These are phyloP conservation scores for Fusarium sambucinum DNA, from an alignment of 2,329 filamentous ascomycete genomes.

Conservation along the genomic window DNA sequence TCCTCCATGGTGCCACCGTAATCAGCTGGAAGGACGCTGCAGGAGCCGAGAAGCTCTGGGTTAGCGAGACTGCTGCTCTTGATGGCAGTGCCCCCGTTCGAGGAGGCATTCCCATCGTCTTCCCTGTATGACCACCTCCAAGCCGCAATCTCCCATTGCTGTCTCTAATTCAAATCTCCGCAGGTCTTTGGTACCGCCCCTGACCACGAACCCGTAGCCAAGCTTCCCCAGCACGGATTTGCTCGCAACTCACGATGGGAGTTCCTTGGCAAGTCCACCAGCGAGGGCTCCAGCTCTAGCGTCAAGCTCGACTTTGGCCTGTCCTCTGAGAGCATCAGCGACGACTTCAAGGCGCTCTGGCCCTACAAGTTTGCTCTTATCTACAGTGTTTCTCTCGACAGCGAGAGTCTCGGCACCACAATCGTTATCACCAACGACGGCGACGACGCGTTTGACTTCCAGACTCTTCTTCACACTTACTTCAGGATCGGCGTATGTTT, in stretches of 20 bases:
- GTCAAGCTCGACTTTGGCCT: slow-evolving; percentile 98
- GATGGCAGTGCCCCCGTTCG: slow-evolving; percentile 92
- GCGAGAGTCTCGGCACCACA: slow-evolving; percentile 80
- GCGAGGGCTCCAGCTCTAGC: slow-evolving; percentile 67
- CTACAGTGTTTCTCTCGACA: slow-evolving; percentile 89
- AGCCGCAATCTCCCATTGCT: not conserved
- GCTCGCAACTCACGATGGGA: slow-evolving; percentile 92
- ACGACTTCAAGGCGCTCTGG: slow-evolving; percentile 79
- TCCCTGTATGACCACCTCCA: slow-evolving; percentile 75
- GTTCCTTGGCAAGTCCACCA: slow-evolving; percentile 84
- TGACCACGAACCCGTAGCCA: slow-evolving; percentile 79
- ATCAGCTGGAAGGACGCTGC: slow-evolving; percentile 89
- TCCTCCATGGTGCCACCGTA: slow-evolving; percentile 93
- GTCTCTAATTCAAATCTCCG: slow-evolving; percentile 1
- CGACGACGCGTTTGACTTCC: slow-evolving; percentile 85
- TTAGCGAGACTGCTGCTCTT: slow-evolving; percentile 82
- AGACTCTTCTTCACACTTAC: slow-evolving; percentile 93
- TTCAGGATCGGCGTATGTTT: slow-evolving; percentile 78
- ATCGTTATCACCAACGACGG: slow-evolving; percentile 93
- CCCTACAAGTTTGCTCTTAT: slow-evolving; percentile 88
- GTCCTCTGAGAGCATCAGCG: slow-evolving; percentile 76
- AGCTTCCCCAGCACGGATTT: slow-evolving; percentile 93
- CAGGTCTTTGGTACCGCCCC: slow-evolving; percentile 89
- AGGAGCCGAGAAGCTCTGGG: slow-evolving; percentile 85
- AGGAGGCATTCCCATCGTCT: slow-evolving; percentile 92